Base-by-base conservation (phyloP, 148 eudicot species). In the Rhododendron williamsianum region DNA sequence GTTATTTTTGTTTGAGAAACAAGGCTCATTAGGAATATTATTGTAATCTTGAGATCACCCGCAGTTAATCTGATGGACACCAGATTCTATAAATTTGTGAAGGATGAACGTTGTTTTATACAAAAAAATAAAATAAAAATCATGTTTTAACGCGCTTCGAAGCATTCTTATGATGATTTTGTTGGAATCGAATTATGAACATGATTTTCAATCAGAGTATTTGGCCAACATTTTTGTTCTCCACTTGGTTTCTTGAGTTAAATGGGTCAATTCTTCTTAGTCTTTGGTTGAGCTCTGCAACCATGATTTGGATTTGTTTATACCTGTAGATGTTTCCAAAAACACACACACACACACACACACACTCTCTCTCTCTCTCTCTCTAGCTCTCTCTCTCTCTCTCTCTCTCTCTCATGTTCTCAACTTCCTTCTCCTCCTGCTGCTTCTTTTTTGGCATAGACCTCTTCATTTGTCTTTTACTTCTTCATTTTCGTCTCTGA, bases 321-420 rank as follows among this genome's bases (percentile, higher is more conserved):
- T 41, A 23, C 51, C 49, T 19, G 41, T 15, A 33, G 8, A 41
- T 41, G 45, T 41, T 41, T 41, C 45, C 45, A 5, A 41, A n/a
- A n/a, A n/a, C n/a, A n/a, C n/a, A n/a, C n/a, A n/a, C n/a, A n/a
- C n/a, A n/a, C n/a, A n/a, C n/a, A n/a, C n/a, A n/a, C n/a, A n/a
- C n/a, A n/a, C n/a, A 43, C 54, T 81, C 38, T 11, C 82, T 65
- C 18, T 12, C 78, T n/a, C 74, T 69, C 80, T 76, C 87, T 79
- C 38, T 48, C 71, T 9, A 27, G 27, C 87, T 79, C 33, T 36
- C 52, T 16, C 77, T 45, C 56, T 67, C 38, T 81, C 67, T 35
- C 77, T 45, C 56, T 67, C 38, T 81, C 67, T 35, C 48, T 41
- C 41, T 15, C 7, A 27, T 63, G 35, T 3, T 30, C 35, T 21